These are phyloP conservation scores for Tolypocladium paradoxum DNA, from an alignment of 2,329 filamentous ascomycete genomes.

Conservation along the genomic window DNA sequence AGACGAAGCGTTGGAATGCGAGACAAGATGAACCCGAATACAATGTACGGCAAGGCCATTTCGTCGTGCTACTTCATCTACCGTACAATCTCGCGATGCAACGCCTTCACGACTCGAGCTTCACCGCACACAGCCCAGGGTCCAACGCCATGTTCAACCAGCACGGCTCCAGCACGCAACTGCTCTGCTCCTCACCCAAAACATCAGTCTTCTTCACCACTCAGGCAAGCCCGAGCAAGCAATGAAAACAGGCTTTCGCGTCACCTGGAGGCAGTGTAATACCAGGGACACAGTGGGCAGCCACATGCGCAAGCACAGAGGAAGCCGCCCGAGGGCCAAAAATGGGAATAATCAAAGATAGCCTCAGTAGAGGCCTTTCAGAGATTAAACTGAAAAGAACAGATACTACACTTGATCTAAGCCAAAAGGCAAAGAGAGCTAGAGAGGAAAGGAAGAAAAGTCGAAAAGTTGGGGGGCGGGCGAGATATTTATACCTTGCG, in stretches of 20 bases:
- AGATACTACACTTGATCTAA: constrained; percentile 95
- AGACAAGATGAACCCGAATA: too few relatives aligned
- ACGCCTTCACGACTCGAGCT: not conserved
- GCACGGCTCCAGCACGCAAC: not conserved
- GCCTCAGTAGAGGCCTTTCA: constrained; percentile 67
- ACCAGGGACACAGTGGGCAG: constrained; percentile 32
- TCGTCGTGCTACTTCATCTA: not conserved
- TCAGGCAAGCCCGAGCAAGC: constrained; percentile 21
- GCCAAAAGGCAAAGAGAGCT: constrained; percentile 47
- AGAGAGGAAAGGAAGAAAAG: constrained; percentile 22
- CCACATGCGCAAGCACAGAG: constrained; percentile 31
- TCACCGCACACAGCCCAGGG: too few relatives aligned
- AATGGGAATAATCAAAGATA: constrained; percentile 74
- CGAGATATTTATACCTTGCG: constrained; percentile 14
- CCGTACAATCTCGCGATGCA: not conserved
- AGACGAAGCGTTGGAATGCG: too few relatives aligned
- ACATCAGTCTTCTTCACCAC: constrained; percentile 36
- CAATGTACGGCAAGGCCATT: not conserved
- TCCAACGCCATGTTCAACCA: not conserved
- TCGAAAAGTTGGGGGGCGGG: constrained; percentile 3
- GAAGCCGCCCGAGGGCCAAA: constrained; percentile 24
- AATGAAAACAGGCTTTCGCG: constrained; percentile 31
- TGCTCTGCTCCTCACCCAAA: not conserved
- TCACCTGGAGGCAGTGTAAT: constrained; percentile 34
- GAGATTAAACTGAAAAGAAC: constrained; percentile 97